Base-by-base conservation (phyloP, 805 yeast genomes). In the Wickerhamomyces rabaulensis region DNA sequence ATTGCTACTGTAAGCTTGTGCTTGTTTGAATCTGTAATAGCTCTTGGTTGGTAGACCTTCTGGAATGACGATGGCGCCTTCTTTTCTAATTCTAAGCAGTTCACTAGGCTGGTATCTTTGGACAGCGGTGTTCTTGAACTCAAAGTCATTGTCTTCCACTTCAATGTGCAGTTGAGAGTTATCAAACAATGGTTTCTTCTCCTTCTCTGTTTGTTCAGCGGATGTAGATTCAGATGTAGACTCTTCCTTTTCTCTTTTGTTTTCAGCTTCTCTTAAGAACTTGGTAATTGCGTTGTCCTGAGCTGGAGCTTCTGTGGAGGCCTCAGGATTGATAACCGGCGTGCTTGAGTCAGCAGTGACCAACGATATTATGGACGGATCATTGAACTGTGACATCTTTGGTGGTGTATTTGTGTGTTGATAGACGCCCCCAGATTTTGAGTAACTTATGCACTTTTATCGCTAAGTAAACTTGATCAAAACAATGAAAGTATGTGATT, bases 271-370 rank as follows among this genome's bases (percentile, higher is more conserved):
- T 31, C 48, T 54, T 26, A 60, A 44, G 27, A 60, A 51, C 43
- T 52, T 54, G 36, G 57, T 47, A 42, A 60, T 58, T 35, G 54
- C 61, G 37, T 53, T 53, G 20, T 49, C 62, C n/a, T 52, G 53
- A 12, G 40, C 38, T 13, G 21, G 20, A 13, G 40, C 12, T 17
- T 26, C 33, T 9, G 20, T 19, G 10, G 22, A 20, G 10, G 44
- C 42, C 21, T 46, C 47, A 31, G 39, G 39, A 13, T 42, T 41
- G n/a, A 19, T 40, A n/a, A 33, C 41, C 9, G 8, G 33, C 3
- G 31, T 40, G 9, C 19, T 37, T 23, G 20, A 36, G 27, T 33
- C 33, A 8, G 48, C 23, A 10, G 52, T 31, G 5, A 35, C 41
- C 39, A 49, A 39, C 31, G 55, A 44, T 42, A 56, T 46, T 45